Conservation (phyloP, 352 stramenopile genomes). For the Blastocystis sp. region DNA sequence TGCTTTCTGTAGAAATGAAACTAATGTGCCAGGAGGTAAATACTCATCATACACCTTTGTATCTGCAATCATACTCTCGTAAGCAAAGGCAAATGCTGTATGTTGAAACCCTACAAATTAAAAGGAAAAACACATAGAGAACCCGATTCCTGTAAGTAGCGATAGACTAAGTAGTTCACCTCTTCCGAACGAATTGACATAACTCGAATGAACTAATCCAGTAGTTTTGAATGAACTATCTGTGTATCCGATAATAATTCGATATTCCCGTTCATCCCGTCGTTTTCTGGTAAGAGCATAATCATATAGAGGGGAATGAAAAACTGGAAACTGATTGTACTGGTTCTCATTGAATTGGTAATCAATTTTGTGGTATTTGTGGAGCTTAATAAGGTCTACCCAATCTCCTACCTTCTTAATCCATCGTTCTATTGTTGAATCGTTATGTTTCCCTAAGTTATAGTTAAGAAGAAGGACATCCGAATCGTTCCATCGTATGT, state of each 20-base stretch:
- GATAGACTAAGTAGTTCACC: conserved; percentile 66
- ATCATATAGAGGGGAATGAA: not conserved
- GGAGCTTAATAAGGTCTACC: not conserved
- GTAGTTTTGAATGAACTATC: not conserved
- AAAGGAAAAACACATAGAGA: not conserved
- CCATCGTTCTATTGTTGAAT: not conserved
- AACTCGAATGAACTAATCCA: not conserved
- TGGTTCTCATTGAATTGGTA: not conserved
- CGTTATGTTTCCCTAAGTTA: not conserved
- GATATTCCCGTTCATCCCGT: not conserved
- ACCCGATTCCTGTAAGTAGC: conserved; percentile 67
- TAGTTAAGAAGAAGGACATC: not conserved
- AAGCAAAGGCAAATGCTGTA: conserved; percentile 61
- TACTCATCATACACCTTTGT: conserved; percentile 61
- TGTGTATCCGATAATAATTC: not conserved
- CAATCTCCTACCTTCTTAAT: not conserved
- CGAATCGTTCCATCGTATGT: too few species aligned
- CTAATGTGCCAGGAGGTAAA: conserved; percentile 27
- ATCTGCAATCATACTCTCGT: conserved; percentile 52
- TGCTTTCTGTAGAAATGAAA: conserved; percentile 57
- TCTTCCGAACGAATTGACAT: conserved; percentile 67
- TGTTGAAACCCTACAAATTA: conserved; percentile 57
- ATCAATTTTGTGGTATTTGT: not conserved
- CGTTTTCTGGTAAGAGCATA: not conserved
- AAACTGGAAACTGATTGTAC: not conserved